Evolutionary conservation across 2,329 filamentous ascomycete species (phyloP).

Genomic region (Pestalotiopsis sp.): DNA sequence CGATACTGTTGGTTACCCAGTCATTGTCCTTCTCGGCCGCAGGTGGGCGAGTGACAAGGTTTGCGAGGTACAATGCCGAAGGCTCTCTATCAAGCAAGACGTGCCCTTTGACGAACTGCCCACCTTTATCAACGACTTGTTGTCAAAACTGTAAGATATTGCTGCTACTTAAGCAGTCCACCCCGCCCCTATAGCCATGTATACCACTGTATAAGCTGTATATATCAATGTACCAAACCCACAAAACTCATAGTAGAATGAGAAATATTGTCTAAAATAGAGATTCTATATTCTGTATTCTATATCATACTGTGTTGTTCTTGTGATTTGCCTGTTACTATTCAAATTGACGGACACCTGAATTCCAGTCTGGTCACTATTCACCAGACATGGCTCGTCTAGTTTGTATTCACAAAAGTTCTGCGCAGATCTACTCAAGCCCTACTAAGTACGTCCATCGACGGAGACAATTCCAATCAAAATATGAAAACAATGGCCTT

Average conservation of each 20-base stretch:
- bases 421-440: neutral
- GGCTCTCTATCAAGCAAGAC: slow-evolving; percentile 62
- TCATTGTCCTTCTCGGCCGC: slow-evolving; percentile 79
- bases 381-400: neutral
- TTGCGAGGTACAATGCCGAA: slow-evolving; percentile 81
- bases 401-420: neutral
- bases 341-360: neutral
- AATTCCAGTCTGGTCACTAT: neutral
- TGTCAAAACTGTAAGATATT: slow-evolving; percentile 51
- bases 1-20: slow-evolving; percentile 84
- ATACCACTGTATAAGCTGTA: neutral
- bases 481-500: neutral
- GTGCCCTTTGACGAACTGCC: slow-evolving; percentile 55
- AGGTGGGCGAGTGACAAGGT: slow-evolving; percentile 60
- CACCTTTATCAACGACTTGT: slow-evolving; percentile 45
- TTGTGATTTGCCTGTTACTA: neutral
- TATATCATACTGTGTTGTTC: no score
- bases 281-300: neutral
- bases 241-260: neutral
- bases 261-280: neutral
- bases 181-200: neutral
- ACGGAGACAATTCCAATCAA: no score
- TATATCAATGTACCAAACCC: neutral
- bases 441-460: neutral
- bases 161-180: neutral